These are phyloP conservation scores for Benincasa hispida DNA, from an alignment of 306 rosid genomes.

Conservation along the genomic window DNA sequence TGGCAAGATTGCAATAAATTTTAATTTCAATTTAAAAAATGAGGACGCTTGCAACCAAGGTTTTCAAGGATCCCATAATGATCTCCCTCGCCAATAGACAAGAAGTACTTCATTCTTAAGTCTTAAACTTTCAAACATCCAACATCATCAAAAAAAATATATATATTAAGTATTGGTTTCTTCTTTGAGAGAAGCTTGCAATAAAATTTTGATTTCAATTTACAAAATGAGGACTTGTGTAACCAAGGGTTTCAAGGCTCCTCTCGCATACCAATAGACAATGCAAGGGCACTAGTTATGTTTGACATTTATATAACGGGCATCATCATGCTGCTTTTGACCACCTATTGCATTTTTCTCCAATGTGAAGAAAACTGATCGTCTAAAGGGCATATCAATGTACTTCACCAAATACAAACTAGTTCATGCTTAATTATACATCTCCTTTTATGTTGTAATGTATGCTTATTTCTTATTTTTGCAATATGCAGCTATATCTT, in stretches of 20 bases:
- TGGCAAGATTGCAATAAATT: background rate
- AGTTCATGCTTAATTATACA: background rate
- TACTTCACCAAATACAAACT: background rate
- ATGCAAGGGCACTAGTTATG: background rate
- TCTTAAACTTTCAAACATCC: background rate
- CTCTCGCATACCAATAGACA: background rate
- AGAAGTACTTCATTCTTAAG: background rate
- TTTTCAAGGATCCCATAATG: background rate
- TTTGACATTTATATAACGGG: background rate
- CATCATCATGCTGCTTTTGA: background rate
- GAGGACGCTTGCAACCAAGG: background rate
- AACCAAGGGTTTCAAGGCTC: background rate
- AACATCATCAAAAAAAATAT: background rate
- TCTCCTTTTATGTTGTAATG: background rate
- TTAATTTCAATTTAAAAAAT: conserved; percentile 1
- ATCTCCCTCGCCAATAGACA: background rate
- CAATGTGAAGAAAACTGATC: background rate
- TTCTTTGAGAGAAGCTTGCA: background rate
- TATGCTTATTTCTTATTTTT: background rate
- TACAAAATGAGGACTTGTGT: conserved; percentile 1
- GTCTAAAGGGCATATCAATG: background rate
- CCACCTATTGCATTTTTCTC: background rate
- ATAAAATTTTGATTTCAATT: background rate
- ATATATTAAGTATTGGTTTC: background rate
- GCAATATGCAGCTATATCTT: background rate